These are phyloP conservation scores for Drechmeria coniospora DNA, from an alignment of 2,329 filamentous ascomycete genomes.

Conservation along the genomic window DNA sequence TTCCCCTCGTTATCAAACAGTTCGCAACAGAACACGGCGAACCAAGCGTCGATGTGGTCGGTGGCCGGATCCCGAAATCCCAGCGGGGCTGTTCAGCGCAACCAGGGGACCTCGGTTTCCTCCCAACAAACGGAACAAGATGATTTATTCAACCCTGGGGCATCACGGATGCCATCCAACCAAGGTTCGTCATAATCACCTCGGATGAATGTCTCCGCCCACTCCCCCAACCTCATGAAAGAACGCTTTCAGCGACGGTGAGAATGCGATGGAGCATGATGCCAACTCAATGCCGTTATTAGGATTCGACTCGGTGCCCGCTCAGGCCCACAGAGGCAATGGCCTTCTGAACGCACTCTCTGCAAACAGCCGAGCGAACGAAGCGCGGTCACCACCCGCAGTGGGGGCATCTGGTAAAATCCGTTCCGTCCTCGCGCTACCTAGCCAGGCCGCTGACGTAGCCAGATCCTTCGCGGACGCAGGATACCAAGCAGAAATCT, in stretches of 20 bases:
- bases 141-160: slow-evolving; percentile 26
- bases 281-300: slow-evolving; percentile 36
- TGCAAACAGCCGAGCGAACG: slow-evolving; percentile 35
- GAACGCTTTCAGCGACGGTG: slow-evolving; percentile 32
- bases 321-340: slow-evolving; percentile 36
- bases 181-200: slow-evolving; percentile 39
- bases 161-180: slow-evolving; percentile 20
- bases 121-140: slow-evolving; percentile 37
- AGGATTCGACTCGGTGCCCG: slow-evolving; percentile 28
- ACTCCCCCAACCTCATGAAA: not conserved
- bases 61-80: slow-evolving; percentile 32
- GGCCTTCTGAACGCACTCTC: slow-evolving; percentile 50
- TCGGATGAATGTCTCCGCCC: not conserved
- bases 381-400: slow-evolving; percentile 32
- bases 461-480: slow-evolving; percentile 21
- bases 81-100: slow-evolving; percentile 33
- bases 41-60: slow-evolving; percentile 39
- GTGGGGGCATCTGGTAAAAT: slow-evolving; percentile 14
- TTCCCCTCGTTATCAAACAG: slow-evolving; percentile 52
- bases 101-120: slow-evolving; percentile 32
- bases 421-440: not conserved
- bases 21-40: slow-evolving; percentile 33
- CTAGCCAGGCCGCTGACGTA: slow-evolving; percentile 8
- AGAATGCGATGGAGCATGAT: slow-evolving; percentile 40
- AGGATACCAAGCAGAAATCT: slow-evolving; percentile 31